These are phyloP conservation scores for Nyssa sinensis DNA, from an alignment of 148 eudicot species.

Conservation along the genomic window DNA sequence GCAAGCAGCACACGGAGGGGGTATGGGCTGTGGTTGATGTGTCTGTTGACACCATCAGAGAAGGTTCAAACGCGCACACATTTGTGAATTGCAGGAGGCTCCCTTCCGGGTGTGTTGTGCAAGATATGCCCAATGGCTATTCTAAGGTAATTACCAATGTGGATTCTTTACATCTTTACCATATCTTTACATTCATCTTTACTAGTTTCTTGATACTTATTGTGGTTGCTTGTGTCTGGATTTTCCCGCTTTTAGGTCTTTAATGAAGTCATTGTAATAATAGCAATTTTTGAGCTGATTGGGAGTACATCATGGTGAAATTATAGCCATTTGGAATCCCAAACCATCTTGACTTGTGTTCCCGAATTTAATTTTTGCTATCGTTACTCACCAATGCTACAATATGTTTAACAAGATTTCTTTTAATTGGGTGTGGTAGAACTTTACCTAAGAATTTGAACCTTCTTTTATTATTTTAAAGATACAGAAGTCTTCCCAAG, in stretches of 20 bases:
- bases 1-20: constrained; percentile 65
- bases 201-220: neutral
- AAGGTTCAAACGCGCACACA: constrained; percentile 28
- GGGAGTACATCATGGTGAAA: neutral
- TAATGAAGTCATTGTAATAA: constrained; percentile 32
- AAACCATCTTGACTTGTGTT: neutral
- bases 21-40: constrained; percentile 83
- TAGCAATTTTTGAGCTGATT: neutral
- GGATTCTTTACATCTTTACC: neutral
- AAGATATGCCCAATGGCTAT: constrained; percentile 68
- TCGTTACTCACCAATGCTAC: neutral
- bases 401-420: neutral
- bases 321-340: neutral
- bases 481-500: neutral
- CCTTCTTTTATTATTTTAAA: neutral
- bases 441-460: neutral
- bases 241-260: neutral
- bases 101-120: constrained; percentile 80
- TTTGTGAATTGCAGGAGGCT: constrained; percentile 52
- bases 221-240: neutral
- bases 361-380: neutral
- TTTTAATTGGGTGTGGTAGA: neutral
- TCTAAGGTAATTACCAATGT: constrained; percentile 53
- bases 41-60: constrained; percentile 53
- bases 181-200: constrained; percentile 19